Evolutionary conservation across 2,329 filamentous ascomycete genomes (phyloP).

Genomic region (Phaeosphaeria sp.): DNA sequence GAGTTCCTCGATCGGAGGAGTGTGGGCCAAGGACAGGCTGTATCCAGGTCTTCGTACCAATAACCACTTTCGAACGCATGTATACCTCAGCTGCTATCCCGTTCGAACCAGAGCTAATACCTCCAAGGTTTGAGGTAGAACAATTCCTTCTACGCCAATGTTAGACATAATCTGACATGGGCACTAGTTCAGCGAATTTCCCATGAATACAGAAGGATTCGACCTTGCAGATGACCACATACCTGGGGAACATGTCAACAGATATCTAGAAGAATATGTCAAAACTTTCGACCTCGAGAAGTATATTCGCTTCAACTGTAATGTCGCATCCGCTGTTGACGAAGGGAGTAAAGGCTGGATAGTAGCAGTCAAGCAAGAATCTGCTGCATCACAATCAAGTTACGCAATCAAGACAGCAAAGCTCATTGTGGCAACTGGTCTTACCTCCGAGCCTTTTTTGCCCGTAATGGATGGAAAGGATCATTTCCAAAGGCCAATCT

Average conservation of each 20-base stretch:
- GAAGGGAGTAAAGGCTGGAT: constrained; percentile 31
- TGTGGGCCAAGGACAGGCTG: constrained; percentile 51
- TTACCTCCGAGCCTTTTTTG: constrained; percentile 65
- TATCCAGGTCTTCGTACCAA: constrained; percentile 55
- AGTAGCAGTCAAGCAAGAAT: constrained; percentile 13
- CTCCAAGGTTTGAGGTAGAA: constrained; percentile 21
- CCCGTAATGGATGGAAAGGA: constrained; percentile 60
- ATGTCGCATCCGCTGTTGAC: constrained; percentile 57
- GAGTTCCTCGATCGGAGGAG: constrained; percentile 49
- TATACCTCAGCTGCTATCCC: neutral
- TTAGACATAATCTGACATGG: neutral
- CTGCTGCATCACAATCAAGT: neutral
- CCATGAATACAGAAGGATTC: constrained; percentile 36
- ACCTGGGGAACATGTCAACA: constrained; percentile 62
- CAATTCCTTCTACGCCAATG: neutral
- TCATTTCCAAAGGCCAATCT: constrained; percentile 59
- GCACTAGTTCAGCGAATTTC: constrained; percentile 46
- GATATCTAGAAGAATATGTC: constrained; percentile 59
- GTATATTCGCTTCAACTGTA: constrained; percentile 59
- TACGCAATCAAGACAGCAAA: constrained; percentile 47
- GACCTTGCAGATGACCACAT: constrained; percentile 61
- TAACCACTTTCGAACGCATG: constrained; percentile 50
- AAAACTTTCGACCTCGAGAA: constrained; percentile 55
- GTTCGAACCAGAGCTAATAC: constrained; percentile 3
- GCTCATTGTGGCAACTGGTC: constrained; percentile 67